A percentile compares a stretch with the other conserved stretches of the same genome.
These are phyloP conservation scores for Beauveria bassiana DNA, from an alignment of 2,329 filamentous ascomycete genomes.

Conservation along the genomic window DNA sequence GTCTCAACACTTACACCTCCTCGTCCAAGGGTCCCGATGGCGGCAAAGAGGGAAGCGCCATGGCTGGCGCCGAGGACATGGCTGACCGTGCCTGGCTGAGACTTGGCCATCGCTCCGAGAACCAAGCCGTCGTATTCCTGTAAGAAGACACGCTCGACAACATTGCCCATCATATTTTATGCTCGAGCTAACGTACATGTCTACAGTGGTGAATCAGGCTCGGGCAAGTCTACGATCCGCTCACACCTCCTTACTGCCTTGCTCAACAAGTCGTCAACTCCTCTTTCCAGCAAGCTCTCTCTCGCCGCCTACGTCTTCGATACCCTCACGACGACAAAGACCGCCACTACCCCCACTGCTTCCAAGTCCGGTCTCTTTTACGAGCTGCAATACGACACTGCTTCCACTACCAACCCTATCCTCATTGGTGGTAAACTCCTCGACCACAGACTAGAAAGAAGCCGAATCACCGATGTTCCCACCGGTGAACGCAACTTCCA, in stretches of 20 bases:
- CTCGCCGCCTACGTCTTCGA: conserved; percentile 94
- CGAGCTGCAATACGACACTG: conserved; percentile 93
- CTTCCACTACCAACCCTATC: conserved; percentile 73
- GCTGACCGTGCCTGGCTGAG: conserved; percentile 79
- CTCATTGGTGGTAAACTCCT: conserved; percentile 91
- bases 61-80: conserved; percentile 87
- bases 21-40: conserved; percentile 86
- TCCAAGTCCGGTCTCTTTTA: conserved; percentile 94
- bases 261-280: conserved; percentile 83
- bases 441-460: conserved; percentile 87
- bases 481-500: conserved; percentile 97
- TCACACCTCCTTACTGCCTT: conserved; percentile 81
- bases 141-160: conserved; percentile 41
- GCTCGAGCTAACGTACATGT: conserved; percentile 18
- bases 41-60: conserved; percentile 81
- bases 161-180: too few species aligned
- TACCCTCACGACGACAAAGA: conserved; percentile 93
- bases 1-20: conserved; percentile 89
- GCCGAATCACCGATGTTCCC: conserved; percentile 82
- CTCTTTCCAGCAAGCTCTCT: conserved; percentile 86
- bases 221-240: conserved; percentile 91
- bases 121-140: conserved; percentile 89
- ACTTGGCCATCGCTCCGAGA: conserved; percentile 81
- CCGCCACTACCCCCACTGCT: conserved; percentile 86
- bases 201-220: conserved; percentile 81